Percentiles rank a stretch among this genome's conserved stretches.
These are phyloP conservation scores for Penicillium olsonii DNA, from an alignment of 2,329 filamentous ascomycete species.

Conservation along the genomic window DNA sequence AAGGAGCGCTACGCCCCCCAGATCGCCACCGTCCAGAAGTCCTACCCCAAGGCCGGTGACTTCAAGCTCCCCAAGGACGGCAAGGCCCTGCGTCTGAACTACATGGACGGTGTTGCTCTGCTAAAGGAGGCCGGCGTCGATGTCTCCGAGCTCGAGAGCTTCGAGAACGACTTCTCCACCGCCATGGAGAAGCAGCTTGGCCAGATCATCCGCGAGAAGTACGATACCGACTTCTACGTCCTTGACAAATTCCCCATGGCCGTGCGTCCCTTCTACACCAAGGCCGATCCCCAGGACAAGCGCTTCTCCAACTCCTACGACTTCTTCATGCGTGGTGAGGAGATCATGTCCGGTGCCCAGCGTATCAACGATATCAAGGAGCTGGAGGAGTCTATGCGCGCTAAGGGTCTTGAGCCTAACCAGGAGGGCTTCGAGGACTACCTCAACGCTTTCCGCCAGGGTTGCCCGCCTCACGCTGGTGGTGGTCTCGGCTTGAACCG, in stretches of 20 bases:
- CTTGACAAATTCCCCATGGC: slow-evolving; percentile 93
- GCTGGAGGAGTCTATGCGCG: slow-evolving; percentile 59
- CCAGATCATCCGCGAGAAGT: slow-evolving; percentile 81
- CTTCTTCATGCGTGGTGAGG: slow-evolving; percentile 71
- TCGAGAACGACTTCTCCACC: slow-evolving; percentile 50
- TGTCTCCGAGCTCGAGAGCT: slow-evolving; percentile 50
- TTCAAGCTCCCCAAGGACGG: slow-evolving; percentile 52
- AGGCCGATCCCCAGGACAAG: slow-evolving; percentile 69
- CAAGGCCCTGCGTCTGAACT: slow-evolving; percentile 52
- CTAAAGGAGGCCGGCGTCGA: slow-evolving; percentile 54
- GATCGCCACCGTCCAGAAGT: slow-evolving; percentile 50
- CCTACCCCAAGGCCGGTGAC: slow-evolving; percentile 52
- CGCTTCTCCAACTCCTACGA: slow-evolving; percentile 69
- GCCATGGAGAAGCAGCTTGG: slow-evolving; percentile 70
- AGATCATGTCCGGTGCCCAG: slow-evolving; percentile 68
- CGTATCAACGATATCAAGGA: slow-evolving; percentile 65
- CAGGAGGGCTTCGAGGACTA: slow-evolving; percentile 64
- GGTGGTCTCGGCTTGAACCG: slow-evolving; percentile 67
- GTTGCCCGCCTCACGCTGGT: slow-evolving; percentile 65
- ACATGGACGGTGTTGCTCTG: slow-evolving; percentile 51
- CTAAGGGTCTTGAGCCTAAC: slow-evolving; percentile 61
- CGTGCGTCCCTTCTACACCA: slow-evolving; percentile 90
- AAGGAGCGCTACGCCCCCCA: slow-evolving; percentile 47
- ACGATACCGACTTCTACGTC: slow-evolving; percentile 92
- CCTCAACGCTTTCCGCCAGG: slow-evolving; percentile 64